phyloP scores from a whole-genome alignment of 2,329 filamentous ascomycete species.

The Trichothecium sympodiale region DNA sequence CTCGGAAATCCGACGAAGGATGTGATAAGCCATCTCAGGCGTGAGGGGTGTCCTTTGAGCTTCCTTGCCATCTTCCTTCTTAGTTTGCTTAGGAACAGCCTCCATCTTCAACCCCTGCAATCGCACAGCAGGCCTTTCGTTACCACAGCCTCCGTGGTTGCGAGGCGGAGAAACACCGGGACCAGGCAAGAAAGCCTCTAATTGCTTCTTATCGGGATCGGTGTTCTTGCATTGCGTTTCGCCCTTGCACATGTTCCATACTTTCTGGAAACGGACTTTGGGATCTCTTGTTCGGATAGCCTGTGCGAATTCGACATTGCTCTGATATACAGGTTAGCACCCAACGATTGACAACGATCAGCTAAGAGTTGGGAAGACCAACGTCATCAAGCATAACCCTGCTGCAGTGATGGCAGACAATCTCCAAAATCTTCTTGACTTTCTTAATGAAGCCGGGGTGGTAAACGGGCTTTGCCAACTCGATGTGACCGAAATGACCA shows the following conservation, averaged over 20 bases:
- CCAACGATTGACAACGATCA: constrained; percentile 39
- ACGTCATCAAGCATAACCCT: constrained; percentile 97
- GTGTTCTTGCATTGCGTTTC: constrained; percentile 57
- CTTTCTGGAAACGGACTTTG: constrained; percentile 84
- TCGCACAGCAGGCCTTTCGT: constrained; percentile 77
- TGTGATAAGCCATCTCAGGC: constrained; percentile 71
- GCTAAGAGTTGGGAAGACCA: constrained; percentile 54
- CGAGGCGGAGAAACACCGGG: constrained; percentile 37
- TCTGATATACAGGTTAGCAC: constrained; percentile 59
- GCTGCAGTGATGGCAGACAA: constrained; percentile 97
- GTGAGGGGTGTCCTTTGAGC: constrained; percentile 76
- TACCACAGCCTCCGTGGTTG: constrained; percentile 87
- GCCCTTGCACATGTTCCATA: constrained; percentile 89
- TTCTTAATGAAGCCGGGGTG: constrained; percentile 95
- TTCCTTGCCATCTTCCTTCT: constrained; percentile 60
- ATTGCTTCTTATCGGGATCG: constrained; percentile 22
- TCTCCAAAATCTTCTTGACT: constrained; percentile 98
- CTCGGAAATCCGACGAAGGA: constrained; percentile 76
- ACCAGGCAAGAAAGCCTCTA: constrained; percentile 50
- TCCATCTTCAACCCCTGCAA: constrained; percentile 78
- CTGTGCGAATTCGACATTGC: constrained; percentile 70
- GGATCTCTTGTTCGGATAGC: constrained; percentile 81
- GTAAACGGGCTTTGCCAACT: constrained; percentile 91
- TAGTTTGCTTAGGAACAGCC: constrained; percentile 53
- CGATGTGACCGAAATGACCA: constrained; percentile 97